phyloP scores from a whole-genome alignment of 164 flowering plant species.

The Kalanchoe fedtschenkoi region DNA sequence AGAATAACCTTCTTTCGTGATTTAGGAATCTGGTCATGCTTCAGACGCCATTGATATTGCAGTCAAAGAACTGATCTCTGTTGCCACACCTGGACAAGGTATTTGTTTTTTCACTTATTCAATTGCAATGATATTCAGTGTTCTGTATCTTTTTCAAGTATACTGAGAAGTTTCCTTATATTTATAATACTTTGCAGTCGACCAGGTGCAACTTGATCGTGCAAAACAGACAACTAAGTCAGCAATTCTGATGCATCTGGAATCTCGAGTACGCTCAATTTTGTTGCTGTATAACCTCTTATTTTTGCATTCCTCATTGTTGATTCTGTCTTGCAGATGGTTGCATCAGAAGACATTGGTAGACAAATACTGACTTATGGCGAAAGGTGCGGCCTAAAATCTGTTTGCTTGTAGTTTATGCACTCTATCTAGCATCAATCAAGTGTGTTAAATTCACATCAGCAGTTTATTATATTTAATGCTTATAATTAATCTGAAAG shows the following conservation, averaged over 20 bases:
- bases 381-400: conserved; percentile 42
- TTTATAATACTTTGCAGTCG: conserved; percentile 25
- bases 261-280: conserved; percentile 57
- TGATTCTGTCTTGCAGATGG: conserved; percentile 44
- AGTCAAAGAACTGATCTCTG: conserved; percentile 45
- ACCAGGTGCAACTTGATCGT: conserved; percentile 54
- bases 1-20: not conserved
- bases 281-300: not conserved
- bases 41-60: conserved; percentile 57
- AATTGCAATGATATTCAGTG: not conserved
- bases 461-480: too few species aligned
- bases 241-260: conserved; percentile 76
- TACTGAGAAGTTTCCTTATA: conserved; percentile 2
- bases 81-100: conserved; percentile 66
- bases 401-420: not conserved
- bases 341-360: conserved; percentile 85
- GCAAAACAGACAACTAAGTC: conserved; percentile 78
- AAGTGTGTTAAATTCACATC: too few species aligned
- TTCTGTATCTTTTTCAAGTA: not conserved
- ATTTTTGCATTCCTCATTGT: not conserved
- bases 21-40: conserved; percentile 47
- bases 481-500: too few species aligned
- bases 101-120: not conserved
- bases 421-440: too few species aligned
- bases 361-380: conserved; percentile 87